Percentiles rank a stretch among this genome's conserved stretches.
Conservation (phyloP, 352 stramenopile species). For the Pseudoperonospora humuli region DNA sequence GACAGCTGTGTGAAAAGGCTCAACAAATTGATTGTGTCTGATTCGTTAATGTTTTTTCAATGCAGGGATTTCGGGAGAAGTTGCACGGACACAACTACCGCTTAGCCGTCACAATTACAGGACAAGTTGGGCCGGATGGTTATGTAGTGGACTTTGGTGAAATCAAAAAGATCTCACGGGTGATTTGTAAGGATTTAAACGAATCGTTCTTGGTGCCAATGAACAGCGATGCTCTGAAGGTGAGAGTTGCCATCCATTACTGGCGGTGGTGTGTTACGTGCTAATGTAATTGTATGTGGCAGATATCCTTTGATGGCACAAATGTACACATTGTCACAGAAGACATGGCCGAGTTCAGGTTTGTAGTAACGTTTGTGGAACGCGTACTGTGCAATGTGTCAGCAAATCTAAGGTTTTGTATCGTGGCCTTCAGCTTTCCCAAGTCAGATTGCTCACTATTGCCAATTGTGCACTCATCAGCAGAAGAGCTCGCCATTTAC, state of each 20-base stretch:
- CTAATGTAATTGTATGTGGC: slow-evolving; percentile 1
- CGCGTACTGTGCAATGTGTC: neutral
- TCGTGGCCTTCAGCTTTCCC: slow-evolving; percentile 69
- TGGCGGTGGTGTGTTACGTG: neutral
- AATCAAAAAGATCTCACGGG: slow-evolving; percentile 92
- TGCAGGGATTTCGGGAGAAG: slow-evolving; percentile 91
- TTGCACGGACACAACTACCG: slow-evolving; percentile 98
- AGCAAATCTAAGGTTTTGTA: neutral
- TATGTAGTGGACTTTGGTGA: slow-evolving; percentile 98
- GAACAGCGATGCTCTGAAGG: slow-evolving; percentile 89
- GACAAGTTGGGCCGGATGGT: slow-evolving; percentile 85
- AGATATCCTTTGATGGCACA: slow-evolving; percentile 80
- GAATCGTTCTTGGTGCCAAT: slow-evolving; percentile 96
- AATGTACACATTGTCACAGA: slow-evolving; percentile 90
- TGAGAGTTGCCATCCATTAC: slow-evolving; percentile 6
- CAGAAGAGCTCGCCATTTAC: slow-evolving; percentile 95
- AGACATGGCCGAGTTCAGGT: slow-evolving; percentile 92
- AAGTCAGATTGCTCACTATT: slow-evolving; percentile 92
- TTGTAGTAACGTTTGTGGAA: neutral
- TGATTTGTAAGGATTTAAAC: slow-evolving; percentile 95
- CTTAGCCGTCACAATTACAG: slow-evolving; percentile 87
- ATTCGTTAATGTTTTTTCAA: neutral
- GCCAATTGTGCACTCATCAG: slow-evolving; percentile 95
- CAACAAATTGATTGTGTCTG: neutral
- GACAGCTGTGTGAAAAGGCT: neutral